Evolutionary conservation across 768 basidiomycete species (phyloP).

Genomic region (Holtermannia corniformis): DNA sequence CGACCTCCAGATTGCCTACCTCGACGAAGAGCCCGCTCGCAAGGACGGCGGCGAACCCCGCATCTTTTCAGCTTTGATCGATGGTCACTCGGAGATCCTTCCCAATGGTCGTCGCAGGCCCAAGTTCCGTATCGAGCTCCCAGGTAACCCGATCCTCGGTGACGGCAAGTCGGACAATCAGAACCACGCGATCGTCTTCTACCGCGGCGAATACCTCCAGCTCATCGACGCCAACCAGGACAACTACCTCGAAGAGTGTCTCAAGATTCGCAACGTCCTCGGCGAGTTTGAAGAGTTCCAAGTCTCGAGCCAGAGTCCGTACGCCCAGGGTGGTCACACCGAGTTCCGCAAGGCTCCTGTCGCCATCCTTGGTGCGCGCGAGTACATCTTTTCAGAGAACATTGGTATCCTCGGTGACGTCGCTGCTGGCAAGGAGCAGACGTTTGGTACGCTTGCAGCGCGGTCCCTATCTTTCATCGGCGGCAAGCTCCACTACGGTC

Average conservation of each 20-base stretch:
- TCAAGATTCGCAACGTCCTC: conserved; percentile 97
- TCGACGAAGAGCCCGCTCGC: conserved; percentile 87
- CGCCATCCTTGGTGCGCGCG: conserved; percentile 95
- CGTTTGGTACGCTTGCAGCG: conserved; percentile 95
- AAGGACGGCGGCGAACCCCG: conserved; percentile 93
- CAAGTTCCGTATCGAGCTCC: conserved; percentile 97
- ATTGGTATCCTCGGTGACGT: conserved; percentile 98
- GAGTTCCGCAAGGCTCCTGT: conserved; percentile 83
- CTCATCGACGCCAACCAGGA: conserved; percentile 99
- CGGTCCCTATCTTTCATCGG: conserved; percentile 94
- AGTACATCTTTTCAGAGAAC: conserved; percentile 99
- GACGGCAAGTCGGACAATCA: conserved; percentile 99
- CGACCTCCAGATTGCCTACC: conserved; percentile 94
- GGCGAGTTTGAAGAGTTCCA: conserved; percentile 93
- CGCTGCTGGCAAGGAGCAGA: conserved; percentile 98
- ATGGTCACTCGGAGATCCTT: conserved; percentile 93
- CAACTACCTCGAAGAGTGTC: conserved; percentile 98
- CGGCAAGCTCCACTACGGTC: conserved; percentile 93
- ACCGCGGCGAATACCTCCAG: conserved; percentile 97
- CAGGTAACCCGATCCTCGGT: conserved; percentile 96
- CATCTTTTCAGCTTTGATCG: conserved; percentile 91
- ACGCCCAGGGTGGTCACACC: conserved; percentile 77
- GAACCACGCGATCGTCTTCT: conserved; percentile 99
- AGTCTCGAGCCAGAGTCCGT: conserved; percentile 78
- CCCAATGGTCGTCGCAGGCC: conserved; percentile 80